These are phyloP conservation scores for Podila epicladia DNA, from an alignment of 192 early-diverging fungal species.

Conservation along the genomic window DNA sequence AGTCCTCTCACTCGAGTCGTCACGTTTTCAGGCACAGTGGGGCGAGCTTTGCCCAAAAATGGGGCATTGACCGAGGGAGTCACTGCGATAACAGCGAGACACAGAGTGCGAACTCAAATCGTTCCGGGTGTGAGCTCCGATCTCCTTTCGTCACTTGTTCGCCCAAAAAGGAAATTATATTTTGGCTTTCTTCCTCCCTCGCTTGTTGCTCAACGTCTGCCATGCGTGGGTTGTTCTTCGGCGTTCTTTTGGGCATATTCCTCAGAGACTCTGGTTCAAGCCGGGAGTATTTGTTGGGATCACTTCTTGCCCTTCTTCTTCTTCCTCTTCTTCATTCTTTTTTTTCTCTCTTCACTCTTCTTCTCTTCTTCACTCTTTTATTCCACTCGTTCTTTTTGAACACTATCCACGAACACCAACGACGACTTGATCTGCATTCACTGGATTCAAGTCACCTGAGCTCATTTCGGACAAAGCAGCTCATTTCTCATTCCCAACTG, in stretches of 20 bases:
- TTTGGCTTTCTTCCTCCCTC: no score
- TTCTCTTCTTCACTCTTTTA: neutral
- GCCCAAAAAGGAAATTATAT: neutral
- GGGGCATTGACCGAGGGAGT: no score
- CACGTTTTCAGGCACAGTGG: no score
- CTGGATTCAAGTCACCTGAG: neutral
- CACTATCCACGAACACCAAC: neutral
- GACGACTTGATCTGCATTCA: neutral
- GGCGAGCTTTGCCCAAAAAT: no score
- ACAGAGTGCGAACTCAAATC: no score
- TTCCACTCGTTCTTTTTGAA: constrained; percentile 9
- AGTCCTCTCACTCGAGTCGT: no score
- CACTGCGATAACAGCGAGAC: no score
- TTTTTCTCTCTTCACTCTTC: constrained; percentile 11
- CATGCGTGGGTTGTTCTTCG: neutral
- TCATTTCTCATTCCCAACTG: neutral
- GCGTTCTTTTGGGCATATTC: neutral
- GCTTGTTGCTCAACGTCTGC: no score
- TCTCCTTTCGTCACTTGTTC: neutral
- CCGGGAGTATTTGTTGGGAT: neutral
- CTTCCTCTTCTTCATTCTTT: neutral
- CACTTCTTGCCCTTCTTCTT: neutral
- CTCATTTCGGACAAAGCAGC: neutral
- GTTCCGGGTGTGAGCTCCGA: no score
- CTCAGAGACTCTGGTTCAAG: neutral